phyloP scores from a whole-genome alignment of 352 stramenopile species.

The Phytophthora cajani region DNA sequence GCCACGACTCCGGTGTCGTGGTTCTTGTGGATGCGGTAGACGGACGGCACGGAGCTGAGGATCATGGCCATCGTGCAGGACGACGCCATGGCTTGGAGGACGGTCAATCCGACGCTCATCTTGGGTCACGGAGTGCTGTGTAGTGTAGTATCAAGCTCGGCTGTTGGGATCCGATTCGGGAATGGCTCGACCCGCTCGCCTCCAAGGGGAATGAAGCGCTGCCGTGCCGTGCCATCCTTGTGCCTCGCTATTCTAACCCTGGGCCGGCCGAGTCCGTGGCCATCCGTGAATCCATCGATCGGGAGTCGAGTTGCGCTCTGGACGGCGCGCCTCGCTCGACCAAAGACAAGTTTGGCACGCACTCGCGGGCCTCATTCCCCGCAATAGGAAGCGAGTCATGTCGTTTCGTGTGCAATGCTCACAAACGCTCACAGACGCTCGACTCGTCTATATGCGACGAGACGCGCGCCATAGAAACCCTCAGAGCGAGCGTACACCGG shows the following conservation, averaged over 20 bases:
- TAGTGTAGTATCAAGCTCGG: slow-evolving; percentile 6
- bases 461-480: background rate
- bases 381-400: slow-evolving; percentile 11
- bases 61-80: slow-evolving; percentile 31
- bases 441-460: slow-evolving; percentile 33
- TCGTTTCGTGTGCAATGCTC: slow-evolving; percentile 14
- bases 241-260: background rate
- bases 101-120: slow-evolving; percentile 28
- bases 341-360: slow-evolving; percentile 24
- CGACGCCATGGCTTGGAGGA: slow-evolving; percentile 42
- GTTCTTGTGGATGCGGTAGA: slow-evolving; percentile 41
- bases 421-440: background rate
- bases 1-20: slow-evolving; percentile 26
- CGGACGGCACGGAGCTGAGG: slow-evolving; percentile 34
- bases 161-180: slow-evolving; percentile 19
- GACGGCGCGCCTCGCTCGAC: slow-evolving; percentile 1
- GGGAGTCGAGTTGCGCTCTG: slow-evolving; percentile 1
- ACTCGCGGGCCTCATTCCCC: slow-evolving; percentile 12
- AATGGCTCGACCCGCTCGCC: slow-evolving; percentile 11
- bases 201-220: slow-evolving; percentile 1
- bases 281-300: slow-evolving; percentile 14
- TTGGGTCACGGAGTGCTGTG: slow-evolving; percentile 4
- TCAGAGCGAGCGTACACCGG: slow-evolving; percentile 10
- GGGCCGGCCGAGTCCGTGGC: background rate
- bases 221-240: background rate